Evolutionary conservation across 23 red algal genomes (phyloP), one percentile per base, ranked within the genome.

Genomic region (Gracilaria vermiculophylla): DNA sequence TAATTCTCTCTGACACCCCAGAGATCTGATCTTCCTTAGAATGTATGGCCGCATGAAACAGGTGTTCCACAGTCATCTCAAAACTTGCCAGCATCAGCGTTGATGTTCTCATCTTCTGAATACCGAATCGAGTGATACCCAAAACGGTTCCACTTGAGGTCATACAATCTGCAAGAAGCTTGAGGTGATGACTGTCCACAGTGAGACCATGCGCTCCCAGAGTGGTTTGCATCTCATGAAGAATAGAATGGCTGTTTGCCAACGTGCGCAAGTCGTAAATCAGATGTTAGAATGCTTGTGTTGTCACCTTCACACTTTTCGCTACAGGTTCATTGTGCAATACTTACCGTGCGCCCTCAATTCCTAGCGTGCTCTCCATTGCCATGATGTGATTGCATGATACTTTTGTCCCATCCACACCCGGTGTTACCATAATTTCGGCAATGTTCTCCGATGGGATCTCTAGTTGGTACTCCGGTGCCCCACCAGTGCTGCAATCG

Each of bases 41-140:
- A 56, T 95, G 94, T 10, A 99, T 84, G n/a, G 97, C 97, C 11
- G 97, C 97, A 64, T 99, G 92, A 76, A 99, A 99, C 23, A 99
- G 84, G 76, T 99, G 97, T 53, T 99, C 97, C 0, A 99, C 93
- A 52, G 97, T 96, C 92, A 93, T 99, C 84, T 99, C 97, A 61
- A 99, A 99, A 60, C 86, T 92, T 23, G 97, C 97, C 27, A 99
- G 71, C 97, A 99, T 99, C 29, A 99, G 80, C 24, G 97, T 95
- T 53, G 92, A 95, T 0, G 92, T 84, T 74, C 90, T 86, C 93
- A 99, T 96, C 73, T 95, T 95, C 78, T 85, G 85, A 42, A 99
- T 99, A 1, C 97, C 97, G 58, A 99, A 99, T 52, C 96, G 72
- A 1, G 90, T 95, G 40, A 95, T 93, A 34, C 91, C 93, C 47